These are phyloP conservation scores for Pichia paraexigua DNA, from an alignment of 805 yeast species.

Conservation along the genomic window DNA sequence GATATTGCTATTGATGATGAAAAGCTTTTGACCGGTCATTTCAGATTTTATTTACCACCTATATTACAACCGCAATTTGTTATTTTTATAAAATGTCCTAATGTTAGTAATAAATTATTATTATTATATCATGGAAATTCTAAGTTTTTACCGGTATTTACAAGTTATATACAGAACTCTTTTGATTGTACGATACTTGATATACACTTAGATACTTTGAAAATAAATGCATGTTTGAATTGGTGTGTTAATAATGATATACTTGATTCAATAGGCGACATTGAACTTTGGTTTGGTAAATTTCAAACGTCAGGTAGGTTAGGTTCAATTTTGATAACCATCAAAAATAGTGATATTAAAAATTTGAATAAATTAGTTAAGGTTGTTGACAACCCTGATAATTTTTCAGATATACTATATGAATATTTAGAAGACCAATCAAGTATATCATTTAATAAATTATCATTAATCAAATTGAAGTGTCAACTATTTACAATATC, in stretches of 20 bases:
- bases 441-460: constrained; percentile 22
- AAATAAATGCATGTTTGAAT: constrained; percentile 6
- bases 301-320: constrained; percentile 16
- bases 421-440: constrained; percentile 18
- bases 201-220: constrained; percentile 5
- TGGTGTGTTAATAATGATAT: constrained; percentile 4
- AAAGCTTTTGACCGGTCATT: constrained; percentile 20
- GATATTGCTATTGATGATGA: constrained; percentile 5
- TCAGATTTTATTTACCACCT: constrained; percentile 23
- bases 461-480: constrained; percentile 22
- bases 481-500: constrained; percentile 22
- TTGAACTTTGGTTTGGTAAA: constrained; percentile 17
- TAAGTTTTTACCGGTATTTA: constrained; percentile 17
- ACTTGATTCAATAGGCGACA: neutral
- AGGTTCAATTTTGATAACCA: constrained; percentile 20
- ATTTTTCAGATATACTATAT: constrained; percentile 16
- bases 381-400: neutral
- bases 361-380: constrained; percentile 8
- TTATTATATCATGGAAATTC: constrained; percentile 13
- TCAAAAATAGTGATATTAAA: constrained; percentile 18
- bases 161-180: constrained; percentile 17
- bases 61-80: constrained; percentile 23
- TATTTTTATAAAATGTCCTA: constrained; percentile 18
- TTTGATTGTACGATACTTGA: constrained; percentile 20
- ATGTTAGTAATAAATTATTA: neutral